phyloP scores from a whole-genome alignment of 2,329 filamentous ascomycete species.

The Emmonsiellopsis sp. region DNA sequence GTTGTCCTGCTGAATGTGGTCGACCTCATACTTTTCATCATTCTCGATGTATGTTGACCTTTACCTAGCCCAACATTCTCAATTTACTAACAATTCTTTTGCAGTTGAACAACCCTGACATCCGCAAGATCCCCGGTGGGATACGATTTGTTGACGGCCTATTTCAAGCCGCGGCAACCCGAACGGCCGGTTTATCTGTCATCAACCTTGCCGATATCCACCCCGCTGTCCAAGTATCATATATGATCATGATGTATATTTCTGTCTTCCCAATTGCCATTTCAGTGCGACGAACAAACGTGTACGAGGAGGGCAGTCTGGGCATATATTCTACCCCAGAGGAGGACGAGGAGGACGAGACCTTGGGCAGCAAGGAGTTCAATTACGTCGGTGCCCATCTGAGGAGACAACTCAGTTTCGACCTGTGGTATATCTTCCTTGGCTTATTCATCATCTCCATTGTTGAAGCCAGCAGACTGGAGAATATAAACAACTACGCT shows the following conservation, averaged over 20 bases:
- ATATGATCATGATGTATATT: slow-evolving; percentile 99
- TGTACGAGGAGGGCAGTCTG: slow-evolving; percentile 73
- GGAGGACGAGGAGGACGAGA: slow-evolving; percentile 41
- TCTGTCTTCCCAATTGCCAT: slow-evolving; percentile 96
- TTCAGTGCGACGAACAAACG: slow-evolving; percentile 84
- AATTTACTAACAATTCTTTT: neutral
- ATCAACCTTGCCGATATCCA: slow-evolving; percentile 71
- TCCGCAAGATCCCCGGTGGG: slow-evolving; percentile 60
- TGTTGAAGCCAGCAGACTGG: slow-evolving; percentile 65
- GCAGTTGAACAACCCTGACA: slow-evolving; percentile 60
- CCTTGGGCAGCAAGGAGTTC: slow-evolving; percentile 49
- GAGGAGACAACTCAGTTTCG: slow-evolving; percentile 87
- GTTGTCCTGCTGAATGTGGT: slow-evolving; percentile 71
- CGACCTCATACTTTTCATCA: slow-evolving; percentile 83
- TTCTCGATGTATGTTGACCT: slow-evolving; percentile 63
- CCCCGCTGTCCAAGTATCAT: slow-evolving; percentile 85
- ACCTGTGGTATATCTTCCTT: slow-evolving; percentile 93
- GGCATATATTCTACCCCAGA: slow-evolving; percentile 65
- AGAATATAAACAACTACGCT: slow-evolving; percentile 46
- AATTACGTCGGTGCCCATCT: slow-evolving; percentile 89
- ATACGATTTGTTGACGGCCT: slow-evolving; percentile 74
- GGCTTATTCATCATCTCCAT: slow-evolving; percentile 90
- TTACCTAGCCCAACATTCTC: neutral
- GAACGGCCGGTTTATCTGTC: slow-evolving; percentile 82
- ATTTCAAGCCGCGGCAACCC: slow-evolving; percentile 81